These are phyloP conservation scores for Astragalus membranaceus DNA, from an alignment of 306 rosid species.

Conservation along the genomic window DNA sequence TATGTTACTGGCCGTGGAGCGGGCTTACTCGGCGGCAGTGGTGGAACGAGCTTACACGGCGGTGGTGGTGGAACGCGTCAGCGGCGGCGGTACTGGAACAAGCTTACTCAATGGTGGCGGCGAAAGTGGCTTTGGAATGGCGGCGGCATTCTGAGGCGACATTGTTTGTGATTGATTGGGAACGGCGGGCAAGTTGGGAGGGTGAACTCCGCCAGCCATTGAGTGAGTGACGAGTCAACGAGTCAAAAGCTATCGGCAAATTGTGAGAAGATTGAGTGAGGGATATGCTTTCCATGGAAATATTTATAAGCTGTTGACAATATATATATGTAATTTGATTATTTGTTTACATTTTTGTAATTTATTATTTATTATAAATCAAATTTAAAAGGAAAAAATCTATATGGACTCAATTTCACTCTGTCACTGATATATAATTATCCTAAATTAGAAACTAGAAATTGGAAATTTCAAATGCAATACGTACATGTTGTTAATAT, in stretches of 20 bases:
- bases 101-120: too few species aligned
- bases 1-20: conserved; percentile 53
- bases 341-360: background rate
- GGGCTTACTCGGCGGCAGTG: conserved; percentile 24
- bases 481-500: too few species aligned
- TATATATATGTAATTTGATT: background rate
- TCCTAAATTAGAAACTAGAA: too few species aligned
- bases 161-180: background rate
- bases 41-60: too few species aligned
- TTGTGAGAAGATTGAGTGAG: too few species aligned
- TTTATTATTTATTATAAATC: too few species aligned
- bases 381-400: background rate
- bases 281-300: background rate
- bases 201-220: conserved; percentile 59
- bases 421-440: too few species aligned
- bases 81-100: too few species aligned
- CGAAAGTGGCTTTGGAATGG: background rate
- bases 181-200: conserved; percentile 27
- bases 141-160: background rate
- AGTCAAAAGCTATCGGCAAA: background rate
- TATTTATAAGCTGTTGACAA: too few species aligned
- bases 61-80: background rate
- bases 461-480: too few species aligned
- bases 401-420: too few species aligned
- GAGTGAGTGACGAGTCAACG: conserved; percentile 17